Base-by-base conservation (phyloP, 176 grass and related monocot species). In the Neostapfia colusana region DNA sequence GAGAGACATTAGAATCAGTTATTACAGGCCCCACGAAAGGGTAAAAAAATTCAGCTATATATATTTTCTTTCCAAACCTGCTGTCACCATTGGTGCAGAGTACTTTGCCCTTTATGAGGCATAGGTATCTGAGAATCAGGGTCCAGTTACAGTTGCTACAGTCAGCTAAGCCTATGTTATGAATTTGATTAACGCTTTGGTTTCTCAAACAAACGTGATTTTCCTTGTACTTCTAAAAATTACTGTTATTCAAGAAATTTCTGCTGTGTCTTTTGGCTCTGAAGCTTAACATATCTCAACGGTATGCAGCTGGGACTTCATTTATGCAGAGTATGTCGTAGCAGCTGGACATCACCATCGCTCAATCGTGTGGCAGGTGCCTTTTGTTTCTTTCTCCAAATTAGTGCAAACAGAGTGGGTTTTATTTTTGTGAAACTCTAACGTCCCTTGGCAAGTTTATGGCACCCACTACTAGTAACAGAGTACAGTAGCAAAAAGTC, bases 301-400 rank as follows among this genome's bases (percentile, higher is more conserved):
- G 67, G 40, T 82, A 72, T 83, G 76, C 82, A 95, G 92, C 72
- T 98, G 95, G 95, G 95, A 98, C 79, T 98, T 98, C 77, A 98
- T 98, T 84, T 98, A 98, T 85, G 89, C 95, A 70, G 95, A 98
- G 72, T 98, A 98, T 63, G 87, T 98, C 0, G 80, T 94, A 78
- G 95, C 38, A 76, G 91, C 91, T 63, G 95, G 95, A 54, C 63
- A 88, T 77, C 91, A 94, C 81, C 95, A 98, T 82, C 95, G 89
- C 16, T 98, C 95, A 49, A 91, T 98, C 73, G 91, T 98, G 49
- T 92, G 91, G 91, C 95, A 98, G 95, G 95, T 94, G 69, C n/a
- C 37, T 48, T 23, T 79, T 34, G 3, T 50, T 64, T 77, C 60
- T 28, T 77, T 49, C 48, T 49, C 13, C 61, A 38, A 65, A 10